Base-by-base conservation (phyloP, 169 alveolate species). In the Plasmodium fragile region DNA sequence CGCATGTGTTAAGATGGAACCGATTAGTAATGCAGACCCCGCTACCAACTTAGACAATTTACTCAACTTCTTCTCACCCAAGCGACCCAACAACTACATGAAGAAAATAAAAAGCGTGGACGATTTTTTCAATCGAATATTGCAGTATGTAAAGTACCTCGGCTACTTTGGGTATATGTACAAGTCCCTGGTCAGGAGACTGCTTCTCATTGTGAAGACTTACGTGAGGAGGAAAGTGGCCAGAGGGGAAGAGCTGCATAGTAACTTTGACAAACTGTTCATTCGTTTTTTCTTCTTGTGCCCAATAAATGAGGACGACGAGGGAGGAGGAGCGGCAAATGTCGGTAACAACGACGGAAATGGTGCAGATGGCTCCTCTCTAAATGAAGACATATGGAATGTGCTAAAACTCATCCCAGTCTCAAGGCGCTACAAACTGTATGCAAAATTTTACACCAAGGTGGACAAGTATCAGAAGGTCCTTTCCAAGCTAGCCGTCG, bases 91-190 rank as follows among this genome's bases (percentile, higher is more conserved):
- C 41, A 11, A n/a, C 30, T 85, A 85, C 49, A 18, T 85, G 80
- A 85, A 53, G 32, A 69, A 85, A 16, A 36, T 85, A 13, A 52
- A 75, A 75, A 75, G 45, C 5, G 80, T 41, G 0, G 93, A 75
- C 10, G 87, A 34, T 8, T 85, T 85, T 85, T 73, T 85, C 34
- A 69, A 72, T 11, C 52, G 6, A 18, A 32, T 65, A 8, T 53
- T 85, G 28, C 32, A 32, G 0, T 73, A 73, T n/a, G 43, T 85
- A 28, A 73, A 85, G 43, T 75, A 39, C 3, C n/a, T 85, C 32
- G 93, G 93, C 0, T 85, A 85, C 28, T 85, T 73, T 34, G 84
- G 85, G 4, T 75, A 73, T 11, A 41, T 85, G 6, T 75, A 85
- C 69, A 75, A 85, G 28, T 28, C 83, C 0, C 69, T 85, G 39